phyloP scores from a whole-genome alignment of 495 filamentous ascomycete species.

The Tuber aestivum region DNA sequence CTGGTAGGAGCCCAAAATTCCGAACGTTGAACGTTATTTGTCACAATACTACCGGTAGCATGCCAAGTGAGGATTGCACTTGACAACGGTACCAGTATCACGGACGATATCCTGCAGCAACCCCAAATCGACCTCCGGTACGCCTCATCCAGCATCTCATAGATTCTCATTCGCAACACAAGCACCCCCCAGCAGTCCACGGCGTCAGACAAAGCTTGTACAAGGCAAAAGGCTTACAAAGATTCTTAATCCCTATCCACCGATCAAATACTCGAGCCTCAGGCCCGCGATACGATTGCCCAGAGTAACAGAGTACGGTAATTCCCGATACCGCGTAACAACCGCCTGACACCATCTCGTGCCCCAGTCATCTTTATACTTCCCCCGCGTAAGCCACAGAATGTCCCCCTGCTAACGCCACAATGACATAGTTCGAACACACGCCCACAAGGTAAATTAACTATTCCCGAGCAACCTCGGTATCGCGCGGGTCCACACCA shows the following conservation, averaged over 20 bases:
- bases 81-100: neutral
- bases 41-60: neutral
- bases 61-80: neutral
- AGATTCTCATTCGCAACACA: neutral
- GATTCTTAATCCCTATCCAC: neutral
- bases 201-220: neutral
- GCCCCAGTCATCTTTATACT: neutral
- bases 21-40: neutral
- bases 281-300: neutral
- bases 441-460: neutral
- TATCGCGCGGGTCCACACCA: neutral
- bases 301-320: neutral
- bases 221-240: neutral
- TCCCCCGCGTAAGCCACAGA: neutral
- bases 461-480: slow-evolving; percentile 1
- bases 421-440: neutral
- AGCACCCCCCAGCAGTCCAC: neutral
- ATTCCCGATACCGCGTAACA: neutral
- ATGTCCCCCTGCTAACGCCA: neutral
- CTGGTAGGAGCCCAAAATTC: neutral
- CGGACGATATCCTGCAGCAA: neutral
- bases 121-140: neutral
- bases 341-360: neutral
- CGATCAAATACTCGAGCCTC: slow-evolving; percentile 1
- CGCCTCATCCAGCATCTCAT: neutral